A percentile compares a stretch with the other conserved stretches of the same genome.
Conservation (phyloP, 441 rosid genomes). For the Populus trichocarpa region DNA sequence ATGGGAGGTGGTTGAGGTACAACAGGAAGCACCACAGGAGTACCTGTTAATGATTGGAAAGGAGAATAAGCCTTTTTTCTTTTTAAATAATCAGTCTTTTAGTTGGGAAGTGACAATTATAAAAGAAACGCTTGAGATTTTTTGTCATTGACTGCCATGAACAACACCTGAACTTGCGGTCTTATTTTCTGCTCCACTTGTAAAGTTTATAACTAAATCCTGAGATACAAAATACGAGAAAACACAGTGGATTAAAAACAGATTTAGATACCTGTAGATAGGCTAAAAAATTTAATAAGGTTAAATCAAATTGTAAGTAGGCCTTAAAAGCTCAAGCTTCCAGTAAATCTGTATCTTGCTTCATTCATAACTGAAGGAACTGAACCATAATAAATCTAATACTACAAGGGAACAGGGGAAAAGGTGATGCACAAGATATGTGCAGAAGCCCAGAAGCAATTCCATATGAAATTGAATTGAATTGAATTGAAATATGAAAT, state of each 20-base stretch:
- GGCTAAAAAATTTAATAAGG: background rate
- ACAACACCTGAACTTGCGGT: slow-evolving; percentile 26
- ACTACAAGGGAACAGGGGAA: too few species aligned
- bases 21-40: slow-evolving; percentile 31
- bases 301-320: background rate
- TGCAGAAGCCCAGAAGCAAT: too few species aligned
- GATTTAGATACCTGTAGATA: slow-evolving; percentile 3
- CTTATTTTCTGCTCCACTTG: slow-evolving; percentile 37
- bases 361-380: too few species aligned
- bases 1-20: slow-evolving; percentile 32
- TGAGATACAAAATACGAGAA: slow-evolving; percentile 27
- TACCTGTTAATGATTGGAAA: slow-evolving; percentile 33
- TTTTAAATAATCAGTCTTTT: slow-evolving; percentile 1
- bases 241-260: slow-evolving; percentile 4
- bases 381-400: too few species aligned
- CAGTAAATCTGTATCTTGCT: too few species aligned
- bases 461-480: too few species aligned
- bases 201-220: slow-evolving; percentile 25
- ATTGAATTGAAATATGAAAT: too few species aligned
- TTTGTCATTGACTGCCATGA: slow-evolving; percentile 18
- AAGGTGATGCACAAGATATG: too few species aligned
- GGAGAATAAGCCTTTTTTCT: background rate
- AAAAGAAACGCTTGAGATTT: background rate
- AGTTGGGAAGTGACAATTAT: slow-evolving; percentile 9
- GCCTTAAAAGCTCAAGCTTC: too few species aligned